These are phyloP conservation scores for Hypoxylon sp. DNA, from an alignment of 2,329 filamentous ascomycete species.

Conservation along the genomic window DNA sequence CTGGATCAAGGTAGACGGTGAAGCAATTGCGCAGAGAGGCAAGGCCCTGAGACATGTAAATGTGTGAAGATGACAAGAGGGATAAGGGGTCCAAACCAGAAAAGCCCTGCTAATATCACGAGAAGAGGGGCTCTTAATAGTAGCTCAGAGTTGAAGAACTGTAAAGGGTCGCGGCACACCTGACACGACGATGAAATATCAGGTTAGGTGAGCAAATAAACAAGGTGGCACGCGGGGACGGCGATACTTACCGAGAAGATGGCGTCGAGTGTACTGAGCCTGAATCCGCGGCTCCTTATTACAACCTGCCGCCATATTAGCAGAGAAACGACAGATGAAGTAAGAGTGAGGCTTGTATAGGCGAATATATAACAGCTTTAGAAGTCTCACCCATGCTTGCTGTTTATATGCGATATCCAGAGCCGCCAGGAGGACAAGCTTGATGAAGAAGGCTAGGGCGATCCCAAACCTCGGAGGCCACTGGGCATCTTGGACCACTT, in stretches of 20 bases:
- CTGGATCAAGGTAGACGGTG: constrained; percentile 22
- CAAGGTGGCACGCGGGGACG: no score
- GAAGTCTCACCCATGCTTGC: constrained; percentile 22
- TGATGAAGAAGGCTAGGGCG: constrained; percentile 29
- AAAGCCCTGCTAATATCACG: neutral
- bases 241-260: constrained; percentile 21
- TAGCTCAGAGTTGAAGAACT: constrained; percentile 8
- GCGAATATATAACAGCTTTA: neutral
- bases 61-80: neutral
- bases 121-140: constrained; percentile 3
- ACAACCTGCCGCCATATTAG: constrained; percentile 7
- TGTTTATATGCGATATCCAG: constrained; percentile 30
- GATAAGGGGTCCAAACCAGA: neutral
- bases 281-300: constrained; percentile 18
- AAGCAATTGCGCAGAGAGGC: constrained; percentile 27
- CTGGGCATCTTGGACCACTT: constrained; percentile 11
- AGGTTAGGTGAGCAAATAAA: no score
- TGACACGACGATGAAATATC: no score
- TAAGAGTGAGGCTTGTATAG: neutral
- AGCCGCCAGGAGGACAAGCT: constrained; percentile 11
- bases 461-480: constrained; percentile 28
- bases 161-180: constrained; percentile 10
- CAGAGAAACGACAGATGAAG: neutral
- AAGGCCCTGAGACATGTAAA: constrained; percentile 6
- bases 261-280: constrained; percentile 19